A percentile compares a stretch with the other conserved stretches of the same genome.
phyloP scores from a whole-genome alignment of 2,329 filamentous ascomycete genomes.

The Aspergillus alliaceus region DNA sequence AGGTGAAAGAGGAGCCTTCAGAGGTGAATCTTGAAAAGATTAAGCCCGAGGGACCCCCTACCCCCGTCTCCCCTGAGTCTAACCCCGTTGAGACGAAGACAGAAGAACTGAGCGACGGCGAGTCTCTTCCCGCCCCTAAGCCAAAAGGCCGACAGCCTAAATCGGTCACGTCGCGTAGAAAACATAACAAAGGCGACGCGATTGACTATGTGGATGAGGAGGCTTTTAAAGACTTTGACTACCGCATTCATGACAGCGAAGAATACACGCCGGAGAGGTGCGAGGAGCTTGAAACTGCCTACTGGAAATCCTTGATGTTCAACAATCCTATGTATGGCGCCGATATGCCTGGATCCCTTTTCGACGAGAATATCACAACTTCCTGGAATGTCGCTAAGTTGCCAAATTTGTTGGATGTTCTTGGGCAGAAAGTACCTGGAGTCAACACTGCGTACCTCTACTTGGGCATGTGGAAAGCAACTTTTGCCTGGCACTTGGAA shows the following conservation, averaged over 20 bases:
- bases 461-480: constrained; percentile 99
- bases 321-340: constrained; percentile 93
- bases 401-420: constrained; percentile 86
- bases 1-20: constrained; percentile 39
- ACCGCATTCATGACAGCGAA: constrained; percentile 76
- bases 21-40: constrained; percentile 39
- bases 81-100: constrained; percentile 57
- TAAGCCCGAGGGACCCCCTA: constrained; percentile 51
- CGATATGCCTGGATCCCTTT: constrained; percentile 93
- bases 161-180: constrained; percentile 81
- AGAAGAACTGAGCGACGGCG: constrained; percentile 51
- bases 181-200: constrained; percentile 78
- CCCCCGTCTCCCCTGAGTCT: constrained; percentile 54
- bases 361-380: constrained; percentile 73
- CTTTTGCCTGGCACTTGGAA: constrained; percentile 98
- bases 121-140: constrained; percentile 42
- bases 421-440: constrained; percentile 92
- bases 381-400: constrained; percentile 94
- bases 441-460: constrained; percentile 98
- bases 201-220: constrained; percentile 82
- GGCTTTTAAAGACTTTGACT: constrained; percentile 88
- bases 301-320: constrained; percentile 97
- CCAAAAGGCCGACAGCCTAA: constrained; percentile 59
- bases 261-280: constrained; percentile 90
- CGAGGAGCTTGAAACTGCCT: constrained; percentile 88